Conservation (phyloP, 352 stramenopile species). For the Aphanomyces stellatus region DNA sequence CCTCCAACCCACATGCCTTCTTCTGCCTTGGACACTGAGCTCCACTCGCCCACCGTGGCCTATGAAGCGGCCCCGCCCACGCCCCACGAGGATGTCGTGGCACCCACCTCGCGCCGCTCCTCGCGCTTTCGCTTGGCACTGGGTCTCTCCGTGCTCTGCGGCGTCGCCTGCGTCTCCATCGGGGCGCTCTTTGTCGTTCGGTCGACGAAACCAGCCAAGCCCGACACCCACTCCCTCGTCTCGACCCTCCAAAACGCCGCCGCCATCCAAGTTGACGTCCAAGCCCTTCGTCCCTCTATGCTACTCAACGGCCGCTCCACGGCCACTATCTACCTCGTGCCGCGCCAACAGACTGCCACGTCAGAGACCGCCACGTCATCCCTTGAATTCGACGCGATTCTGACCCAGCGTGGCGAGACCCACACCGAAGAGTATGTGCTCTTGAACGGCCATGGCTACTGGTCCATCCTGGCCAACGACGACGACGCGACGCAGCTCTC, state of each 20-base stretch:
- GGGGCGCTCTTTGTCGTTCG: neutral
- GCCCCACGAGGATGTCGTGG: too few relatives aligned
- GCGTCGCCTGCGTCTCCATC: neutral
- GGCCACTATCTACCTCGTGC: too few relatives aligned
- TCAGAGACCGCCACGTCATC: neutral
- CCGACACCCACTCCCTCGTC: neutral
- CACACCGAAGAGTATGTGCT: neutral
- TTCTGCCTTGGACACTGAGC: too few relatives aligned
- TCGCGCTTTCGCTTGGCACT: slow-evolving; percentile 1
- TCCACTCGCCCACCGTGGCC: too few relatives aligned
- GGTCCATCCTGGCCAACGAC: neutral
- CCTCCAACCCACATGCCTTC: too few relatives aligned
- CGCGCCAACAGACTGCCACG: too few relatives aligned
- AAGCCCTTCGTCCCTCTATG: neutral
- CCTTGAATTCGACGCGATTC: neutral
- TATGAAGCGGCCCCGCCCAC: too few relatives aligned
- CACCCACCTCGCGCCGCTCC: neutral
- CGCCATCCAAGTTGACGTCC: neutral
- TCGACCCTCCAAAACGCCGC: neutral
- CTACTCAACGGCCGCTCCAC: neutral
- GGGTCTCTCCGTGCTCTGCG: neutral
- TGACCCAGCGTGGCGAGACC: neutral
- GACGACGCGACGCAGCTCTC: neutral
- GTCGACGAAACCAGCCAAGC: too few relatives aligned
- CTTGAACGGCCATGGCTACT: too few relatives aligned